These are phyloP conservation scores for Colletotrichum sp. DNA, from an alignment of 2,329 filamentous ascomycete genomes.

Conservation along the genomic window DNA sequence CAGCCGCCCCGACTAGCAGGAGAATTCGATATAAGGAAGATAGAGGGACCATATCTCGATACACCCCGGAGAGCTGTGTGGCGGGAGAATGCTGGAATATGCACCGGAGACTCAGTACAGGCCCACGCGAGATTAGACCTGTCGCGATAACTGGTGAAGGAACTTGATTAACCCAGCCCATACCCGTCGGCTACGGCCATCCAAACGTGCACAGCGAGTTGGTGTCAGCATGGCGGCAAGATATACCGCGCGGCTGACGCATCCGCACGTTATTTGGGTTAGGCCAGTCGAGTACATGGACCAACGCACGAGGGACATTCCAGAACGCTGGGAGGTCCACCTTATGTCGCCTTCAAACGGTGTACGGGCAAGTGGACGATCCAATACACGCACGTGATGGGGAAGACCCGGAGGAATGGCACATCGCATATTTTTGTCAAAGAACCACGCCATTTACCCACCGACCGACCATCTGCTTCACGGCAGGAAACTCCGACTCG, in stretches of 20 bases:
- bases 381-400: neutral
- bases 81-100: neutral
- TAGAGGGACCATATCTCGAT: neutral
- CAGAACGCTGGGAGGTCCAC: neutral
- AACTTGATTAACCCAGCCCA: neutral
- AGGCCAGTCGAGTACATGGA: neutral
- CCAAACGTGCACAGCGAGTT: neutral
- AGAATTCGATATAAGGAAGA: neutral
- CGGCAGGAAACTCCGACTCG: neutral
- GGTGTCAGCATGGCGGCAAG: neutral
- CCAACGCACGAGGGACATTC: conserved; percentile 1
- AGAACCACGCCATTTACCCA: neutral
- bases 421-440: neutral
- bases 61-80: neutral
- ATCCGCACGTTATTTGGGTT: neutral
- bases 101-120: neutral
- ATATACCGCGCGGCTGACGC: neutral
- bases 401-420: neutral
- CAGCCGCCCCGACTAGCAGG: neutral
- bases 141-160: neutral
- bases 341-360: neutral
- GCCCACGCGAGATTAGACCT: neutral
- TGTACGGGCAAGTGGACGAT: neutral
- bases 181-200: neutral
- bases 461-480: too few relatives aligned